A percentile compares a stretch with the other conserved stretches of the same genome.
Conservation (phyloP, 2,329 filamentous ascomycete species). For the Neonectria faginata region DNA sequence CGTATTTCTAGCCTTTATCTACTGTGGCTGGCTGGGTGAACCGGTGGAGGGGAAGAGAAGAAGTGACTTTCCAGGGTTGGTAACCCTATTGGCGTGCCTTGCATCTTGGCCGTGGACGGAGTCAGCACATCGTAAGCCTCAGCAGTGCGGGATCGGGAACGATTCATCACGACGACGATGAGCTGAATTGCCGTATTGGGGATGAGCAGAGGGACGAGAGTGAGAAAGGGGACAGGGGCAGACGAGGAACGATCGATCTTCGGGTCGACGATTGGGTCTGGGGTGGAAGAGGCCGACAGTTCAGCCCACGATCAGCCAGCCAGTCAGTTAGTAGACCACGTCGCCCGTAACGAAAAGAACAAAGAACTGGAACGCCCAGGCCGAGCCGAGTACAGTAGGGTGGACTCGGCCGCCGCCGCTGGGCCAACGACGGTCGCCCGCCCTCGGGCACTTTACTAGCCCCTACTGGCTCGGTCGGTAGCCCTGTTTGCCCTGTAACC, state of each 20-base stretch:
- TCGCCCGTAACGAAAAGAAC: background rate
- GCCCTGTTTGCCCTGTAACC: conserved; percentile 1
- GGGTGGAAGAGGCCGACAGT: conserved; percentile 3
- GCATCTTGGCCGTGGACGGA: background rate
- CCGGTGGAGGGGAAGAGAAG: conserved; percentile 8
- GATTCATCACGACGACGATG: conserved; percentile 12
- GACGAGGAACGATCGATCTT: conserved; percentile 23
- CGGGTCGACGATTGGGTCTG: conserved; percentile 22
- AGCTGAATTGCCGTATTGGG: conserved; percentile 18
- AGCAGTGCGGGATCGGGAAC: conserved; percentile 5
- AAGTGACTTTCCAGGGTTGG: too few relatives aligned
- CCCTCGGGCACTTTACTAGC: conserved; percentile 11
- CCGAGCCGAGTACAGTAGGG: conserved; percentile 7
- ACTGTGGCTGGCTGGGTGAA: background rate
- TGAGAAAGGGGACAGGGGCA: conserved; percentile 9
- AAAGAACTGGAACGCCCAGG: background rate
- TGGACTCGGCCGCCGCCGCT: conserved; percentile 23
- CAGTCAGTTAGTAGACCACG: background rate
- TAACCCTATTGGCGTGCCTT: conserved; percentile 9
- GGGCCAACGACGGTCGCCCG: conserved; percentile 21
- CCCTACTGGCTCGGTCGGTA: conserved; percentile 4
- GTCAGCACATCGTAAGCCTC: conserved; percentile 4
- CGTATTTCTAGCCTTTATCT: background rate
- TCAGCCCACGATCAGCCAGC: conserved; percentile 13
- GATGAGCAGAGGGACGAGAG: conserved; percentile 7